Evolutionary conservation across 768 basidiomycete species (phyloP), one percentile per base, ranked within the genome.

Genomic region (Termitomyces sp.): DNA sequence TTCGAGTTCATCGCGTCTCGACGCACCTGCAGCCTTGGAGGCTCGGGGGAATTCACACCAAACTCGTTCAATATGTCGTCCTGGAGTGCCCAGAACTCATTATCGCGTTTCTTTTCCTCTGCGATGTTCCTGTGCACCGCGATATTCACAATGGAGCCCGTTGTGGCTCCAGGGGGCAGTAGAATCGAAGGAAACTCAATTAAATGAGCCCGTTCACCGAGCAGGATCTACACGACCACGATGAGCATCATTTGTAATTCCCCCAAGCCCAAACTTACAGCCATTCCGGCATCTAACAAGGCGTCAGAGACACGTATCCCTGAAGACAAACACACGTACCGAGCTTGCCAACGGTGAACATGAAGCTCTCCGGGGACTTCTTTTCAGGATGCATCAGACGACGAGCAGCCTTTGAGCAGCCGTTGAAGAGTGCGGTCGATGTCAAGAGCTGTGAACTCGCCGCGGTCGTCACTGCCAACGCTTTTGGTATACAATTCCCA

Each of bases 111-210:
- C 64, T 86, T 83, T 70, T 99, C 97, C 65, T 96, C 94, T 0
- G 77, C 68, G 33, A 84, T 72, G 68, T 99, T 97, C 62, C 94
- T 88, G 67, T 92, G 84, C 14, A 98, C 95, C 2, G 94, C 86
- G 71, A 98, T 98, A 69, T 94, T 97, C 64, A 99, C 92, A 63
- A 99, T 98, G 20, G 94, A 97, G 6, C 97, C 97, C 0, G 95
- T 85, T 9, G 89, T 86, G 1, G 93, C 87, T 14, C 95, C 95
- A 0, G 94, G 91, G 1, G 97, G 97, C 7, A 98, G 77, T 1
- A 98, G 82, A 40, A 99, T 80, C 0, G 97, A 98, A 1, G 97
- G 97, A 71, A 98, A 99, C 72, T 99, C 96, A 65, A 99, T 96
- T 36, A 98, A 80, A 68, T 98, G 96, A 18, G 95, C 95, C 44